These are phyloP conservation scores for Conticribra guillardii DNA, from an alignment of 108 stramenopile species.

Conservation along the genomic window DNA sequence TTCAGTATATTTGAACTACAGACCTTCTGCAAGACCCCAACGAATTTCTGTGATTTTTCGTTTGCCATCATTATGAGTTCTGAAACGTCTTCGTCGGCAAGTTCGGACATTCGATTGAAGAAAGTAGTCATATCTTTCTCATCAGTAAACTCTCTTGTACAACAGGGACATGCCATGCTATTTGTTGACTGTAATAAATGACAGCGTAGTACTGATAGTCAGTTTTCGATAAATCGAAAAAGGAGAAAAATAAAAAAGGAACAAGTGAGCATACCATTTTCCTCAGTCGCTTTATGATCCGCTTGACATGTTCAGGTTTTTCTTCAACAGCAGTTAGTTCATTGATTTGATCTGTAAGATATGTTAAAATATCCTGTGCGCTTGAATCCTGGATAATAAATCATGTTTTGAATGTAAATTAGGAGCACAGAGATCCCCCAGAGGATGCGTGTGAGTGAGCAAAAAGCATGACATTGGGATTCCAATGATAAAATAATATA, in stretches of 20 bases:
- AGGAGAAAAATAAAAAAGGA: too few relatives aligned
- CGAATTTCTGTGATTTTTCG: too few relatives aligned
- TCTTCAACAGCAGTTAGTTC: slow-evolving; percentile 23
- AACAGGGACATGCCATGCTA: slow-evolving; percentile 39
- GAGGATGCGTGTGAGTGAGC: too few relatives aligned
- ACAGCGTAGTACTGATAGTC: too few relatives aligned
- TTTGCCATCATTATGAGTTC: too few relatives aligned
- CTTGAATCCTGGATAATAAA: slow-evolving; percentile 27
- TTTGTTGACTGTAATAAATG: slow-evolving; percentile 1
- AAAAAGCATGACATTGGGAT: too few relatives aligned
- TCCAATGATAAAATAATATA: too few relatives aligned
- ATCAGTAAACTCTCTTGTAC: slow-evolving; percentile 26
- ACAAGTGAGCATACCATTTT: slow-evolving; percentile 43
- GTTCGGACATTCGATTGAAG: slow-evolving; percentile 37
- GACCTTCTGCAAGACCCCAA: too few relatives aligned
- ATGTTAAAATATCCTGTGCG: slow-evolving; percentile 58
- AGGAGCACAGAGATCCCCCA: too few relatives aligned
- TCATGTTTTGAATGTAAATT: too few relatives aligned
- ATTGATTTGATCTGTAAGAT: slow-evolving; percentile 35
- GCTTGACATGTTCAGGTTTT: slow-evolving; percentile 48
- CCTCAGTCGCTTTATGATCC: slow-evolving; percentile 59
- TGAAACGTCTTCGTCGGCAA: slow-evolving; percentile 31
- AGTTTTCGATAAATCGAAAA: too few relatives aligned
- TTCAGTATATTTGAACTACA: too few relatives aligned
- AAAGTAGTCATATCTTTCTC: slow-evolving; percentile 32